Evolutionary conservation across 139 green algal genomes (phyloP).

Genomic region (Tetraselmis striata): DNA sequence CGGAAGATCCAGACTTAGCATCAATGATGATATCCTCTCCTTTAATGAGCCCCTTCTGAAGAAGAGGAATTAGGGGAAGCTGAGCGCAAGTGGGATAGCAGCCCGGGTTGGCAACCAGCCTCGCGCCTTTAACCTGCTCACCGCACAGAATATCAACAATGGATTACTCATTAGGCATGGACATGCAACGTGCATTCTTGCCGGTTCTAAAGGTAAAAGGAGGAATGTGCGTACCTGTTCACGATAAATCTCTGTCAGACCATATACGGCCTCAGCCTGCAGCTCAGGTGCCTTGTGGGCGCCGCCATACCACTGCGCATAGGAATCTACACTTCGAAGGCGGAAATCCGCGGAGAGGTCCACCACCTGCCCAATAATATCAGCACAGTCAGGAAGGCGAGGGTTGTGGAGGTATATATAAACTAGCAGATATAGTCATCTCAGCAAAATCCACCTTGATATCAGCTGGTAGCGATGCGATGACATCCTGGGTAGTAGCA

Average conservation of each 20-base stretch:
- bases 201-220: too few species aligned
- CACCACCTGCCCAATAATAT: too few species aligned
- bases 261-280: constrained; percentile 94
- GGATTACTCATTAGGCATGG: too few species aligned
- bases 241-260: constrained; percentile 87
- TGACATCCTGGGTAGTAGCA: constrained; percentile 86
- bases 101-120: constrained; percentile 94
- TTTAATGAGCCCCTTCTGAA: constrained; percentile 67
- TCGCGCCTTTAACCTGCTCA: constrained; percentile 53
- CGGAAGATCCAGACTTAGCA: constrained; percentile 73
- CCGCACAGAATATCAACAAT: too few species aligned
- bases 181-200: too few species aligned
- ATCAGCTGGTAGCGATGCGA: constrained; percentile 66
- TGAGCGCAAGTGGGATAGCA: constrained; percentile 90
- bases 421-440: too few species aligned
- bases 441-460: too few species aligned
- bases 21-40: constrained; percentile 95
- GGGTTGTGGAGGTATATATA: too few species aligned
- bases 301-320: constrained; percentile 92
- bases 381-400: too few species aligned
- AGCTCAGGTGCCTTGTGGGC: constrained; percentile 85
- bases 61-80: constrained; percentile 74
- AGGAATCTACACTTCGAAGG: constrained; percentile 68
- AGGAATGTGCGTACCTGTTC: constrained; percentile 36
- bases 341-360: constrained; percentile 96